These are phyloP conservation scores for Hansenula anomala DNA, from an alignment of 1,139 yeast genomes.

Conservation along the genomic window DNA sequence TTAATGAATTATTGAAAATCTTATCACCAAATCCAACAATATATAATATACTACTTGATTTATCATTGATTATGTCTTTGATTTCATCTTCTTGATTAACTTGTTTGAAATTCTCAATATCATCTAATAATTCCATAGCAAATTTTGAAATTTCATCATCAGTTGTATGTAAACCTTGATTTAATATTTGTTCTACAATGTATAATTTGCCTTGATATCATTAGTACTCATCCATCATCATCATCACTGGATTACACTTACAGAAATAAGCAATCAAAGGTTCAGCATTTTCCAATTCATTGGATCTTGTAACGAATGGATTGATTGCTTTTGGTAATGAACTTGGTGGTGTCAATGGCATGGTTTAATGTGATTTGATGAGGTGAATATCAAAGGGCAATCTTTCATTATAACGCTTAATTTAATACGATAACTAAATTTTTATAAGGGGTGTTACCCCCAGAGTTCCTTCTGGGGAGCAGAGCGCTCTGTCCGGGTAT, in stretches of 20 bases:
- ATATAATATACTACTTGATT: conserved; percentile 50
- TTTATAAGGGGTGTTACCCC: no score
- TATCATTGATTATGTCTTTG: conserved; percentile 42
- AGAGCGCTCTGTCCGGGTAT: no score
- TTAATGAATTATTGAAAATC: conserved; percentile 52
- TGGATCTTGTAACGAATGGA: conserved; percentile 44
- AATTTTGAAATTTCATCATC: conserved; percentile 50
- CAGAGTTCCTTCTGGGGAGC: no score
- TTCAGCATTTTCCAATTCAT: conserved; percentile 43
- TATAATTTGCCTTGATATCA: conserved; percentile 31
- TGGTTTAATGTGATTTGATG: no score
- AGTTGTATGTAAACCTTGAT: conserved; percentile 48
- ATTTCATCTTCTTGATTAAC: conserved; percentile 29
- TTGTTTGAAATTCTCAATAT: conserved; percentile 50
- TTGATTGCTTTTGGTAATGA: conserved; percentile 33
- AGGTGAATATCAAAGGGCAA: no score
- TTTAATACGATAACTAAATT: no score
- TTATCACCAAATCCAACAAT: conserved; percentile 58
- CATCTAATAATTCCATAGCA: conserved; percentile 57
- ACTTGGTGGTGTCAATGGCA: neutral
- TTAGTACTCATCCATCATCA: no score
- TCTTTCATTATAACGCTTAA: no score
- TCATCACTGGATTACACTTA: no score
- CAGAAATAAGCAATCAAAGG: conserved; percentile 58
- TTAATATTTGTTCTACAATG: conserved; percentile 63